Evolutionary conservation across 176 grass and related monocot species (phyloP).

Genomic region (Bromus sterilis): DNA sequence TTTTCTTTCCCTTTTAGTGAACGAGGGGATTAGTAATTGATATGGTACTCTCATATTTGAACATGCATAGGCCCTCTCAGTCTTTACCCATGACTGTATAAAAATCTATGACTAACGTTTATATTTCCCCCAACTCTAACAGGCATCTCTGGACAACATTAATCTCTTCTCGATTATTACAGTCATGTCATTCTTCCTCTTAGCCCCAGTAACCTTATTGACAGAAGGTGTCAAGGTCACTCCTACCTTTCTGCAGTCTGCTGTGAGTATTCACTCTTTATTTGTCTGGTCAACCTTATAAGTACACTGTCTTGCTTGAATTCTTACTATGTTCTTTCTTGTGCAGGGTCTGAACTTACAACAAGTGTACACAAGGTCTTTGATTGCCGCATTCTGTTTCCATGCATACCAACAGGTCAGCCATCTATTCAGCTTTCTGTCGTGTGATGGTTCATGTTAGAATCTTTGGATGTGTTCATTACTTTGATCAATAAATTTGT

Average conservation of each 20-base stretch:
- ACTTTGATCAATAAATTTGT: neutral
- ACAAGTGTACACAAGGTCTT: conserved; percentile 61
- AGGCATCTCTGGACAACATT: conserved; percentile 80
- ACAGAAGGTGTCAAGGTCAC: conserved; percentile 80
- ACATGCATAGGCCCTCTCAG: neutral
- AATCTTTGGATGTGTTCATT: neutral
- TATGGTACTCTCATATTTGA: conserved; percentile 8
- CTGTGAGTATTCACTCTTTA: conserved; percentile 57
- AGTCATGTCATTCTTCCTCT: conserved; percentile 91
- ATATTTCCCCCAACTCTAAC: neutral
- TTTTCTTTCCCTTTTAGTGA: neutral
- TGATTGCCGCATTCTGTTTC: conserved; percentile 82
- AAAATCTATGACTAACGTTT: neutral
- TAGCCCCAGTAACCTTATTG: conserved; percentile 69
- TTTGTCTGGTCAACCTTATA: neutral
- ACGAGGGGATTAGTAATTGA: neutral
- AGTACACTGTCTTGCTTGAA: neutral
- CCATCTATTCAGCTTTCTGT: neutral
- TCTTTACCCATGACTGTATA: neutral
- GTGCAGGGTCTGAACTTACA: conserved; percentile 80
- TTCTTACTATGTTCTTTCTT: conserved; percentile 17
- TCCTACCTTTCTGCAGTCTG: conserved; percentile 63
- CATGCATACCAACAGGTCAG: conserved; percentile 95
- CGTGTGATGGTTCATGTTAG: neutral
- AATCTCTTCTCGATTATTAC: conserved; percentile 96